Conservation (phyloP, 331 rosid species). For the Pyrus hybrid region DNA sequence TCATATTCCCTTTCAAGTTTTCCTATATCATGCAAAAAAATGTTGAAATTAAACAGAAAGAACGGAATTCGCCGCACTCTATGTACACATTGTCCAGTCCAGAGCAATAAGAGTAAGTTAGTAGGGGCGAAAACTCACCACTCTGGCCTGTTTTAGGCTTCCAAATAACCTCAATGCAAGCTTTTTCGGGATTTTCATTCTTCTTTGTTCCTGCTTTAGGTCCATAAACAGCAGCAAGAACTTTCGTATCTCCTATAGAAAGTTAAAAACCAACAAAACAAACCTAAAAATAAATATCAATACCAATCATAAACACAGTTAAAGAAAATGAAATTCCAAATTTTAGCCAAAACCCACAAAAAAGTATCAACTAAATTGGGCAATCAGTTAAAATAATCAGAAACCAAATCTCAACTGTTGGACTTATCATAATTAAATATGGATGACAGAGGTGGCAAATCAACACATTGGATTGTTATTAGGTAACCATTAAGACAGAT, state of each 20-base stretch:
- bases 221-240: conserved; percentile 76
- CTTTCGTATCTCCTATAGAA: conserved; percentile 63
- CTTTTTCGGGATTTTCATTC: conserved; percentile 74
- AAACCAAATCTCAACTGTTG: no score
- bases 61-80: not conserved
- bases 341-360: not conserved
- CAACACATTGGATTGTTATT: no score
- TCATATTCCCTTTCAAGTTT: conserved; percentile 63
- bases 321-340: not conserved
- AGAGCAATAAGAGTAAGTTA: no score
- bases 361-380: not conserved
- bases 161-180: not conserved
- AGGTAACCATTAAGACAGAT: no score
- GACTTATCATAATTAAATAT: no score
- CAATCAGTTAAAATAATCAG: no score
- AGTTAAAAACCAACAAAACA: not conserved
- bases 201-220: conserved; percentile 78
- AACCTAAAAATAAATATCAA: not conserved
- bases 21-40: conserved; percentile 27
- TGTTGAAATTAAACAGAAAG: not conserved
- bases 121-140: no score
- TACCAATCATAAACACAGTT: not conserved
- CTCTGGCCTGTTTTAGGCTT: conserved; percentile 13
- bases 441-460: no score
- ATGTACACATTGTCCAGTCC: no score